A percentile compares a stretch with the other conserved stretches of the same genome.
These are phyloP conservation scores for Scutellaria minor DNA, from an alignment of 257 asterid species.

Conservation along the genomic window DNA sequence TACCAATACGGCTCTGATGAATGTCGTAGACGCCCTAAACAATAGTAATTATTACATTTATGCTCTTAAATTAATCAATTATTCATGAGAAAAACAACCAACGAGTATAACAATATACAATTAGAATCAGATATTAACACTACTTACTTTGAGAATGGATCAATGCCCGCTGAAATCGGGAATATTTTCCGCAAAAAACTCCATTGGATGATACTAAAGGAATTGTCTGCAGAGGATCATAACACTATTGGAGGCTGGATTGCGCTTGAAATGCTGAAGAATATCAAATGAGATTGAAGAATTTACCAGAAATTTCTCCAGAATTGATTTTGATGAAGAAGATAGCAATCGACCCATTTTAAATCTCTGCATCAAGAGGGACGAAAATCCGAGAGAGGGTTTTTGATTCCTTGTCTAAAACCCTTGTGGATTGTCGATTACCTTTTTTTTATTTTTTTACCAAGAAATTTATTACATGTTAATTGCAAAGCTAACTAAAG, in stretches of 20 bases:
- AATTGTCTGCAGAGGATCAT: constrained; percentile 36
- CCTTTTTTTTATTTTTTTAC: background rate
- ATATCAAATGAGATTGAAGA: background rate
- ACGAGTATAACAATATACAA: background rate
- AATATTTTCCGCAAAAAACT: constrained; percentile 35
- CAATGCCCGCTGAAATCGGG: constrained; percentile 44
- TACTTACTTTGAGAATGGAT: constrained; percentile 59
- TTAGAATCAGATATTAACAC: background rate
- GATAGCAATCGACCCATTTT: constrained; percentile 47
- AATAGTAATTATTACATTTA: constrained; percentile 26
- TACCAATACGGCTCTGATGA: constrained; percentile 45
- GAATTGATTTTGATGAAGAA: constrained; percentile 43
- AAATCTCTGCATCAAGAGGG: background rate
- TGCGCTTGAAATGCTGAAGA: background rate
- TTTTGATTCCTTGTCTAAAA: background rate
- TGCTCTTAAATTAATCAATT: background rate
- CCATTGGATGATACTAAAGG: constrained; percentile 42
- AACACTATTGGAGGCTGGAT: background rate
- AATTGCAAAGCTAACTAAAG: no score
- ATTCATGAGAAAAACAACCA: background rate
- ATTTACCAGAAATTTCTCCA: constrained; percentile 53
- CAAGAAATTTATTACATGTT: no score
- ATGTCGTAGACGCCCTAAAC: constrained; percentile 37
- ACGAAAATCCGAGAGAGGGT: background rate
- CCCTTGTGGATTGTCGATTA: background rate